These are phyloP conservation scores for Spiromastix sp. DNA, from an alignment of 2,329 filamentous ascomycete species.

Conservation along the genomic window DNA sequence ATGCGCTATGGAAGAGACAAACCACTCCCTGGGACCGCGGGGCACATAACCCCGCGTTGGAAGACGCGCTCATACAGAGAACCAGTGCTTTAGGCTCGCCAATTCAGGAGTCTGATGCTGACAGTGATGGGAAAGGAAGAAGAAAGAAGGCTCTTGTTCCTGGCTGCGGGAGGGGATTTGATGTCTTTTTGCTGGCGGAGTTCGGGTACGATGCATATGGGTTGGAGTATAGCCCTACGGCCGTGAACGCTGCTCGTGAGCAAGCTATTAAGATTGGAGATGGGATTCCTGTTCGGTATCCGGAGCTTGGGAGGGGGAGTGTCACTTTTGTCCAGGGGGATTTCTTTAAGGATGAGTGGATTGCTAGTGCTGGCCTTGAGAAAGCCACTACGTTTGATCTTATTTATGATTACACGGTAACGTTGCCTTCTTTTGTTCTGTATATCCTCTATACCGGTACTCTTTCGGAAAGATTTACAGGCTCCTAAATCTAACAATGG, in stretches of 20 bases:
- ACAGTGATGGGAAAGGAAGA: slow-evolving; percentile 13
- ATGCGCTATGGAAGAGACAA: slow-evolving; percentile 44
- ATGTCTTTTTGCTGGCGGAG: slow-evolving; percentile 63
- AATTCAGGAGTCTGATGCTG: slow-evolving; percentile 10
- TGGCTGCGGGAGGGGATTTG: slow-evolving; percentile 73
- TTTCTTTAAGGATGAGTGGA: slow-evolving; percentile 36
- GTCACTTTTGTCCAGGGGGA: slow-evolving; percentile 34
- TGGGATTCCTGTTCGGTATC: slow-evolving; percentile 26
- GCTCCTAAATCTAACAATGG: too few species aligned
- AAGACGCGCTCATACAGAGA: slow-evolving; percentile 39
- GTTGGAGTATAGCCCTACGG: slow-evolving; percentile 54
- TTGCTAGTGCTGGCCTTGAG: slow-evolving; percentile 22
- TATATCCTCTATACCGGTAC: neutral
- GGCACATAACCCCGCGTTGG: slow-evolving; percentile 48
- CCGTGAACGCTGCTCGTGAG: slow-evolving; percentile 28
- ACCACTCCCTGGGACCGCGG: slow-evolving; percentile 51
- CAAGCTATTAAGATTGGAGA: slow-evolving; percentile 23
- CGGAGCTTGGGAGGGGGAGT: slow-evolving; percentile 25
- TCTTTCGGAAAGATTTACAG: neutral
- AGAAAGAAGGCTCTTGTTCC: slow-evolving; percentile 59
- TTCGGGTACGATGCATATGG: slow-evolving; percentile 71
- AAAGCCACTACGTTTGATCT: slow-evolving; percentile 35
- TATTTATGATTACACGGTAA: slow-evolving; percentile 54
- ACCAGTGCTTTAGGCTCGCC: slow-evolving; percentile 29
- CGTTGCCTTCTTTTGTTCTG: slow-evolving; percentile 12